Conservation (phyloP, 352 stramenopile species). For the Pythium apleroticum region DNA sequence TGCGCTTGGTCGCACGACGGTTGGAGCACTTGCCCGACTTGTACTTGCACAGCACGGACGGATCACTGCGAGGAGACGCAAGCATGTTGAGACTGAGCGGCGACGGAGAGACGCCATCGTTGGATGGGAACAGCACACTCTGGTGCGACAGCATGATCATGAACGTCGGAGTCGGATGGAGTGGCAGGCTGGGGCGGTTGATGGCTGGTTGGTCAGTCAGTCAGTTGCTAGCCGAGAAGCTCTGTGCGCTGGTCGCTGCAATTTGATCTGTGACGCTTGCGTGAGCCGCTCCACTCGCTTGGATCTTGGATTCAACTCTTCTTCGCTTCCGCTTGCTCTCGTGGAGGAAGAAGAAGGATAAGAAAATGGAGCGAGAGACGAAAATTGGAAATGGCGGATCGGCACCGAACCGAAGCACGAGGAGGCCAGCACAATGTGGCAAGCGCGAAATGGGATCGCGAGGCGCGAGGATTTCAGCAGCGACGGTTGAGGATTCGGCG, state of each 20-base stretch:
- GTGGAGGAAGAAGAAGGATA: constrained; percentile 13
- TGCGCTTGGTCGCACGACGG: constrained; percentile 80
- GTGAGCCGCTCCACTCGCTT: background rate
- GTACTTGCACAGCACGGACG: constrained; percentile 78
- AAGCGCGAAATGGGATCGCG: constrained; percentile 12
- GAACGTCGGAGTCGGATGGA: background rate
- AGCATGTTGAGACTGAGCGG: constrained; percentile 26
- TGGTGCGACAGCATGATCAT: constrained; percentile 16
- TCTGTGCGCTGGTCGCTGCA: constrained; percentile 7
- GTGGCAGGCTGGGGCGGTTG: background rate
- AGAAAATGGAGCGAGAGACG: constrained; percentile 8
- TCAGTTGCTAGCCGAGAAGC: background rate
- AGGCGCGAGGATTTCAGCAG: constrained; percentile 12
- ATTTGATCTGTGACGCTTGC: constrained; percentile 19
- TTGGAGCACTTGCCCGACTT: constrained; percentile 87
- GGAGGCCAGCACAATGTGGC: constrained; percentile 25
- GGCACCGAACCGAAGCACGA: background rate
- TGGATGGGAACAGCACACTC: constrained; percentile 8
- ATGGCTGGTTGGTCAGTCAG: background rate
- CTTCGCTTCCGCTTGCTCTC: constrained; percentile 4
- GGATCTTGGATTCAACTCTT: constrained; percentile 1
- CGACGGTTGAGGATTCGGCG: constrained; percentile 10
- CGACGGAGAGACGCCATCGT: constrained; percentile 12
- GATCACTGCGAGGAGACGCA: constrained; percentile 42
- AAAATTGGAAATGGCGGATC: constrained; percentile 17